phyloP scores from a whole-genome alignment of 305 asterid genomes.

The Ajuga reptans region DNA sequence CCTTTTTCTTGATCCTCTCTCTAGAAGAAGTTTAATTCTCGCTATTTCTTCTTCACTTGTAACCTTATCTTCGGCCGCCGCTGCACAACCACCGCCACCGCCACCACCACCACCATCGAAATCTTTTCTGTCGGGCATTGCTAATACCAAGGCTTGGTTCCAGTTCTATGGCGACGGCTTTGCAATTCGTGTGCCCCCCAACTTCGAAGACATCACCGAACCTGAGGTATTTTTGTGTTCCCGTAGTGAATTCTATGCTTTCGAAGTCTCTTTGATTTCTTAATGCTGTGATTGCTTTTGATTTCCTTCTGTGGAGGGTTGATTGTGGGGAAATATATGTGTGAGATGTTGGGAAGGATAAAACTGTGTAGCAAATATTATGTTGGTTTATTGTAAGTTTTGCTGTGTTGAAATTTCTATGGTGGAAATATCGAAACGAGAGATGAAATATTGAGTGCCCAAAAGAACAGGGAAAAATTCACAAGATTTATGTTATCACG shows the following conservation, averaged over 20 bases:
- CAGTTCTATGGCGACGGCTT: slow-evolving; percentile 84
- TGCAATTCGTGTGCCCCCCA: slow-evolving; percentile 81
- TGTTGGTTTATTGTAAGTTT: neutral
- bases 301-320: neutral
- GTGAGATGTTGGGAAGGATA: neutral
- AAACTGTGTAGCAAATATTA: neutral
- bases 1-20: slow-evolving; percentile 20
- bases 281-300: neutral
- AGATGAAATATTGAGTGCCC: neutral
- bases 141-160: slow-evolving; percentile 81
- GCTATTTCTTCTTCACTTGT: slow-evolving; percentile 39
- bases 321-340: neutral
- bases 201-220: slow-evolving; percentile 66
- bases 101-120: slow-evolving; percentile 28
- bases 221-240: slow-evolving; percentile 48
- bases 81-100: slow-evolving; percentile 26
- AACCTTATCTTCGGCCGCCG: slow-evolving; percentile 25
- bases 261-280: neutral
- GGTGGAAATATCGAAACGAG: neutral
- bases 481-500: neutral
- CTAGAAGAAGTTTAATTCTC: slow-evolving; percentile 46
- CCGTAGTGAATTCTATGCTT: neutral
- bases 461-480: neutral
- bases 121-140: slow-evolving; percentile 64
- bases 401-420: neutral